Conservation (phyloP, 371 early-diverging fungal species). For the Rhizopus microsporus region DNA sequence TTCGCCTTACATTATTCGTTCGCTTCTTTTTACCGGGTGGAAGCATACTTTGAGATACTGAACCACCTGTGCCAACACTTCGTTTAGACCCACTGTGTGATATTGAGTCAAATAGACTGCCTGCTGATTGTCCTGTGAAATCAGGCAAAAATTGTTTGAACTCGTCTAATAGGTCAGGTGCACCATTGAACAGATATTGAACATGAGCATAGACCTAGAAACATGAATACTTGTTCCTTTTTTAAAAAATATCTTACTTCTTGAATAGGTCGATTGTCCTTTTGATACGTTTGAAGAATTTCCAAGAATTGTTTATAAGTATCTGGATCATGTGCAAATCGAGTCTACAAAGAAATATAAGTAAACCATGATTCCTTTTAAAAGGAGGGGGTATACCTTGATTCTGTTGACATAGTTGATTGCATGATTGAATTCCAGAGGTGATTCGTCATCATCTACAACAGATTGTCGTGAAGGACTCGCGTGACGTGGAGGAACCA, state of each 20-base stretch:
- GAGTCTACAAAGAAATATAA: constrained; percentile 58
- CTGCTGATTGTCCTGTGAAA: constrained; percentile 38
- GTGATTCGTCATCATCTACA: constrained; percentile 32
- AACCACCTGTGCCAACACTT: not conserved
- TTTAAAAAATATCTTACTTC: constrained; percentile 52
- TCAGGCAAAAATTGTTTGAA: constrained; percentile 97
- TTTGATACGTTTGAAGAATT: constrained; percentile 90
- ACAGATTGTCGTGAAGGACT: constrained; percentile 11
- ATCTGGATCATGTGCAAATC: constrained; percentile 86
- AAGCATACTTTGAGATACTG: constrained; percentile 12
- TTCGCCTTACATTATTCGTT: constrained; percentile 13
- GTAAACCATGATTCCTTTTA: not conserved
- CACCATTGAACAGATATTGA: constrained; percentile 77
- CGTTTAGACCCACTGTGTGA: constrained; percentile 17
- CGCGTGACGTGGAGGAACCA: constrained; percentile 4
- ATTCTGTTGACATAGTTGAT: constrained; percentile 96
- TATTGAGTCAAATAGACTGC: constrained; percentile 18
- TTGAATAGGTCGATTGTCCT: constrained; percentile 86
- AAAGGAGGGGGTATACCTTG: constrained; percentile 55
- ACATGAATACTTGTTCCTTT: not conserved
- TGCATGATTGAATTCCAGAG: constrained; percentile 91
- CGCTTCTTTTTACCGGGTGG: constrained; percentile 33
- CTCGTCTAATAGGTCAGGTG: constrained; percentile 90
- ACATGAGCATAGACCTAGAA: constrained; percentile 87
- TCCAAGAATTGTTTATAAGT: constrained; percentile 93